A percentile compares a stretch with the other conserved stretches of the same genome.
phyloP scores from a whole-genome alignment of 2,329 filamentous ascomycete genomes.

The Claviceps sp. region DNA sequence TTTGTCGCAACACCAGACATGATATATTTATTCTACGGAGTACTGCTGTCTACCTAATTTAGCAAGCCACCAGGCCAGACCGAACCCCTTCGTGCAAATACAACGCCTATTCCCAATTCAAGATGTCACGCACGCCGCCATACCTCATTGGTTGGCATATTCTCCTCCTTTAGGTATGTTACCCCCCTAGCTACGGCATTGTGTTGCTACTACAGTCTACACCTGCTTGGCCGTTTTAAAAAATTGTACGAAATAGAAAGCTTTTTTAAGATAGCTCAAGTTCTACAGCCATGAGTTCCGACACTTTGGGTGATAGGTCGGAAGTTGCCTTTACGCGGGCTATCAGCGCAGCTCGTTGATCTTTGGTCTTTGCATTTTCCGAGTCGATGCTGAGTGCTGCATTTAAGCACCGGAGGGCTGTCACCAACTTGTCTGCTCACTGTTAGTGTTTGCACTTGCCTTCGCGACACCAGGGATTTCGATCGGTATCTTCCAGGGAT shows the following conservation, averaged over 20 bases:
- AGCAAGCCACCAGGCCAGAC: too few species aligned
- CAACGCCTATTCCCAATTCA: background rate
- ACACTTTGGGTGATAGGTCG: conserved; percentile 47
- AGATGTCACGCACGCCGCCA: background rate
- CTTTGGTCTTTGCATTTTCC: conserved; percentile 57
- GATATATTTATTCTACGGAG: too few species aligned
- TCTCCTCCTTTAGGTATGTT: background rate
- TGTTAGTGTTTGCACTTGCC: conserved; percentile 1
- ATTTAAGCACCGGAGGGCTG: conserved; percentile 75
- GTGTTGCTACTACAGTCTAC: background rate
- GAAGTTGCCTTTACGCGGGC: conserved; percentile 44
- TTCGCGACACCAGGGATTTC: background rate
- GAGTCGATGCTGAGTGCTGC: conserved; percentile 57
- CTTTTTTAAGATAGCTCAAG: conserved; percentile 35
- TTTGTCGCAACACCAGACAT: too few species aligned
- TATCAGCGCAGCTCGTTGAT: conserved; percentile 59
- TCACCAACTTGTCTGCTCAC: conserved; percentile 62
- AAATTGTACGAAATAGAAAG: background rate
- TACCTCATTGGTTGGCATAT: background rate
- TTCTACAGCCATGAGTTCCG: conserved; percentile 55
- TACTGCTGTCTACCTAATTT: too few species aligned
- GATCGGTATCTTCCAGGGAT: background rate
- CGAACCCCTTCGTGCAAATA: background rate
- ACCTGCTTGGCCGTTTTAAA: background rate
- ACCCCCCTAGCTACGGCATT: background rate